phyloP scores from a whole-genome alignment of 345 rosid genomes.

The Bretschneidera sinensis region DNA sequence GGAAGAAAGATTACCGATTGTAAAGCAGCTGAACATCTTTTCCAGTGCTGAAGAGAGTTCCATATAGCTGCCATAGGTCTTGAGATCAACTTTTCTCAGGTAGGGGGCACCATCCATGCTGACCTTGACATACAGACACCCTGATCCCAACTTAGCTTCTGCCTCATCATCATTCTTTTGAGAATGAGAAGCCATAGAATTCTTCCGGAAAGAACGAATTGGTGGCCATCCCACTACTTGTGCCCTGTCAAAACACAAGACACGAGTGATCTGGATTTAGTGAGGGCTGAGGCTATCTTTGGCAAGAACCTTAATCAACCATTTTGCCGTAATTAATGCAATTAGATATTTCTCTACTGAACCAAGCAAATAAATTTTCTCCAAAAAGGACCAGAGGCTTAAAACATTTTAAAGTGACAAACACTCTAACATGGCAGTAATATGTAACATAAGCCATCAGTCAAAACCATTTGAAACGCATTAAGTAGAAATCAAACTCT shows the following conservation, averaged over 20 bases:
- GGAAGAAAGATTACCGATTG: slow-evolving; percentile 41
- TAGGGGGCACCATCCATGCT: slow-evolving; percentile 83
- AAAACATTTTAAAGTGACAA: too few relatives aligned
- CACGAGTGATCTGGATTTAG: neutral
- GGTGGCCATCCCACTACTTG: slow-evolving; percentile 93
- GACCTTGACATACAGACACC: slow-evolving; percentile 66
- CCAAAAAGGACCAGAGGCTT: neutral
- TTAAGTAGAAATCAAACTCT: too few relatives aligned
- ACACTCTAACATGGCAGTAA: neutral
- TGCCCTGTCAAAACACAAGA: slow-evolving; percentile 35
- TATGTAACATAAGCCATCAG: too few relatives aligned
- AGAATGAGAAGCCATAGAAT: slow-evolving; percentile 58
- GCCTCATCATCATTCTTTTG: slow-evolving; percentile 38
- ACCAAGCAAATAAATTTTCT: slow-evolving; percentile 4
- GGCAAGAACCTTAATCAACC: neutral
- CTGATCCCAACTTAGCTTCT: slow-evolving; percentile 43
- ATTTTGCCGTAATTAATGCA: neutral
- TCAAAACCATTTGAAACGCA: too few relatives aligned
- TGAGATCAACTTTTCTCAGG: slow-evolving; percentile 74
- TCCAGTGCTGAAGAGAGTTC: slow-evolving; percentile 58
- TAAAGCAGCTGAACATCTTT: slow-evolving; percentile 76
- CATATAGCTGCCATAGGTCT: slow-evolving; percentile 48
- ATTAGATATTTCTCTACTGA: neutral
- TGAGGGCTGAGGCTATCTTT: neutral
- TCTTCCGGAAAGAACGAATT: slow-evolving; percentile 65